Conservation (phyloP, 2,329 filamentous ascomycete species). For the Diaporthe eres region DNA sequence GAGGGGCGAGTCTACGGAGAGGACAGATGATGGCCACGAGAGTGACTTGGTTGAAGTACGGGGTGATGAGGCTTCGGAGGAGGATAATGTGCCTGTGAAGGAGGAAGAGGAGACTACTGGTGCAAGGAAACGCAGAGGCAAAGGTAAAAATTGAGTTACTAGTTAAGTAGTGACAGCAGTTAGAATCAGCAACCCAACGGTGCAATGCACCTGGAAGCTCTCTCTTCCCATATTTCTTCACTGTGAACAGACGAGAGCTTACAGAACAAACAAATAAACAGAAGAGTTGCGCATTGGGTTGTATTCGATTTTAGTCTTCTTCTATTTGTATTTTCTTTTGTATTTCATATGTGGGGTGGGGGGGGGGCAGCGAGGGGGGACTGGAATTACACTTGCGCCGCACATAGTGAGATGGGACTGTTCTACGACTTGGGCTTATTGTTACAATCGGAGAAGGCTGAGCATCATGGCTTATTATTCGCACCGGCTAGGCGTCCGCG, state of each 20-base stretch:
- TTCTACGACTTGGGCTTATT: not conserved
- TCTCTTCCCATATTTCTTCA: not conserved
- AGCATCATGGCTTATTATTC: not conserved
- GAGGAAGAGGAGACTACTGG: slow-evolving; percentile 18
- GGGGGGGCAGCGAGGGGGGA: too few relatives aligned
- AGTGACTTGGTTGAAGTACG: slow-evolving; percentile 39
- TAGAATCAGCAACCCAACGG: not conserved
- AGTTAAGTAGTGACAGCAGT: not conserved
- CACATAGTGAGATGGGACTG: not conserved
- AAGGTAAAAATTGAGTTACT: slow-evolving; percentile 4
- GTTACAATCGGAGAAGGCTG: not conserved
- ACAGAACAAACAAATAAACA: not conserved
- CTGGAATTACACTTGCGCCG: too few relatives aligned
- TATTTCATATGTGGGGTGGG: not conserved
- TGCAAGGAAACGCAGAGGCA: slow-evolving; percentile 25
- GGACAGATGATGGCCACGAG: slow-evolving; percentile 40
- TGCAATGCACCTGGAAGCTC: not conserved
- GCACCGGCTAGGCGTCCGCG: not conserved
- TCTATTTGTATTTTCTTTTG: not conserved
- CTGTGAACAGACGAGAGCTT: not conserved
- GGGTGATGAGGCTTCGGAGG: slow-evolving; percentile 21
- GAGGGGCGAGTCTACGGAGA: slow-evolving; percentile 41
- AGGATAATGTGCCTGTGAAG: slow-evolving; percentile 15
- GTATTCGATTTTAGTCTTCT: not conserved
- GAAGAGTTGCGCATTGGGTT: not conserved